phyloP scores from a whole-genome alignment of 2,329 filamentous ascomycete species.

The Pestalotiopsis sp. region DNA sequence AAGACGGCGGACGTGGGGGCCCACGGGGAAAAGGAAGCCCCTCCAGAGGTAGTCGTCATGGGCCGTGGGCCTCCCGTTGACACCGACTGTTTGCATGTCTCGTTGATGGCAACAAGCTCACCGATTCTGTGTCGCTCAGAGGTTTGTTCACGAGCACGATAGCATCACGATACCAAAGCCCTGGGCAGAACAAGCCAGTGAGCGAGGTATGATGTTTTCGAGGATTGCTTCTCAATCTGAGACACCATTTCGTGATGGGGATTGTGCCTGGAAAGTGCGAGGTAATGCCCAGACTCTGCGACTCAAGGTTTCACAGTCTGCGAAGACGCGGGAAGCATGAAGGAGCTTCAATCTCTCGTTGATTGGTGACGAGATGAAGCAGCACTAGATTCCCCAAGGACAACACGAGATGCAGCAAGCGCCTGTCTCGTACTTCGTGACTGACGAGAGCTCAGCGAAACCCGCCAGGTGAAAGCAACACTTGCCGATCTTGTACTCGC shows the following conservation, averaged over 20 bases:
- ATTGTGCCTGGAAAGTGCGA: not conserved
- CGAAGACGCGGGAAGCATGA: not conserved
- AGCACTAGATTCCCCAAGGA: not conserved
- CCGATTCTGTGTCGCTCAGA: not conserved
- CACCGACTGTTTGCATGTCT: not conserved
- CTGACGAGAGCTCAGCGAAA: not conserved
- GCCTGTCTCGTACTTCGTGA: not conserved
- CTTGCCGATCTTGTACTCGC: conserved; percentile 23
- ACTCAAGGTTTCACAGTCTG: not conserved
- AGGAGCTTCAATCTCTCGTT: not conserved
- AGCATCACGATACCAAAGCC: not conserved
- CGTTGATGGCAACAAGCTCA: not conserved
- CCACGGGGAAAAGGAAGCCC: not conserved
- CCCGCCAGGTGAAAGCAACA: not conserved
- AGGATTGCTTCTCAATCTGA: not conserved
- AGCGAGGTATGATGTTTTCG: not conserved
- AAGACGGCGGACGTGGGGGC: not conserved
- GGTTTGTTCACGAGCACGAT: not conserved
- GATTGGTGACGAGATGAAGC: not conserved
- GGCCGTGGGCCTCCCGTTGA: not conserved
- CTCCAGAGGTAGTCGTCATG: not conserved
- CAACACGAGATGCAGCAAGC: not conserved
- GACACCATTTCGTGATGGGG: not conserved
- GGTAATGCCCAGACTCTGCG: not conserved
- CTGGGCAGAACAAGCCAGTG: not conserved